Evolutionary conservation across 371 early-diverging fungal species (phyloP).

Genomic region (Mucor plumbeus): DNA sequence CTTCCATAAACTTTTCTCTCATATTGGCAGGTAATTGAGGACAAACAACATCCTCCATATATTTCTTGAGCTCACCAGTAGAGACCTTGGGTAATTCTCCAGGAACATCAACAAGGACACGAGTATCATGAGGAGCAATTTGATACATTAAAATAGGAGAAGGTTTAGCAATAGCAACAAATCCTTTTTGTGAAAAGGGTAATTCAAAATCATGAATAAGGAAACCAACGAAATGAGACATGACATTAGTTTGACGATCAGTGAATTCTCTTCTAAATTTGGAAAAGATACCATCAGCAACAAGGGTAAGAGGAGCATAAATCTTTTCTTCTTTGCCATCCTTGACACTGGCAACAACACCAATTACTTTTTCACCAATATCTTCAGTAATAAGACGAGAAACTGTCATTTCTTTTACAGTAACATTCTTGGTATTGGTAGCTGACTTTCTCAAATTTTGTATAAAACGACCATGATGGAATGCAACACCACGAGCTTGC

Average conservation of each 20-base stretch:
- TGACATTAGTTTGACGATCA: constrained; percentile 58
- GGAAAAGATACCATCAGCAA: constrained; percentile 91
- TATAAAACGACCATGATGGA: constrained; percentile 95
- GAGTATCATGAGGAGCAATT: constrained; percentile 83
- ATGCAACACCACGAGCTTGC: constrained; percentile 71
- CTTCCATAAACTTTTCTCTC: constrained; percentile 68
- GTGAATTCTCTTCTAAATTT: constrained; percentile 87
- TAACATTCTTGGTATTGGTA: constrained; percentile 63
- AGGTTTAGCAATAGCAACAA: constrained; percentile 84
- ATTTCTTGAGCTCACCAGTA: constrained; percentile 62
- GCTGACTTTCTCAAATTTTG: constrained; percentile 81
- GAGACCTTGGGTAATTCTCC: constrained; percentile 76
- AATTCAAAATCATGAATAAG: constrained; percentile 67
- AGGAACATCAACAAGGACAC: constrained; percentile 89
- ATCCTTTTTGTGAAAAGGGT: constrained; percentile 86
- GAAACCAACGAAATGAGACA: constrained; percentile 83
- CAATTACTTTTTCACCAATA: constrained; percentile 57
- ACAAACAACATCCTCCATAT: constrained; percentile 57
- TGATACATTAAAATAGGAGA: constrained; percentile 91
- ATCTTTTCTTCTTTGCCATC: constrained; percentile 32
- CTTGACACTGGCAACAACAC: constrained; percentile 50
- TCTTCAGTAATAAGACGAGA: constrained; percentile 59
- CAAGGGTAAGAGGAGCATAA: constrained; percentile 80
- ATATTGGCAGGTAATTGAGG: constrained; percentile 71
- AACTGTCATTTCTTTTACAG: constrained; percentile 77